Conservation (phyloP, 768 basidiomycete species). For the Boletus vermiculosoides region DNA sequence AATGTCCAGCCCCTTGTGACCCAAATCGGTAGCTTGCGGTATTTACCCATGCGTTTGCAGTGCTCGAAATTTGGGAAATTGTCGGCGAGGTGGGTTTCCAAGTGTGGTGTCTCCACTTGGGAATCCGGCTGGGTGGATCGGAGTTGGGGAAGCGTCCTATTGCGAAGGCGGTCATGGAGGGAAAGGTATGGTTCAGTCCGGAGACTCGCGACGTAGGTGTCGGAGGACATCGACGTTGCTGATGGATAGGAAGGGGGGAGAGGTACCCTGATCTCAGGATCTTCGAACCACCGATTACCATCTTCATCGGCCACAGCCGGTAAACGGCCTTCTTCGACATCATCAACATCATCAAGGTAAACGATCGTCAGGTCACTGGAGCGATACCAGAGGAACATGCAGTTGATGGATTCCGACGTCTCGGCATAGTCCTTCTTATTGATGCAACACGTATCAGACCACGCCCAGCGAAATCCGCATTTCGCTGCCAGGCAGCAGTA, state of each 20-base stretch:
- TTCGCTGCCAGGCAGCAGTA: conserved; percentile 29
- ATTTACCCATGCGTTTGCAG: background rate
- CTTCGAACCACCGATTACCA: conserved; percentile 14
- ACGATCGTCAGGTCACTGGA: conserved; percentile 28
- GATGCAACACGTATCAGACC: conserved; percentile 32
- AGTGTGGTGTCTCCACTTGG: conserved; percentile 18
- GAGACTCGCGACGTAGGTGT: background rate
- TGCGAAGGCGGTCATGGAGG: conserved; percentile 9
- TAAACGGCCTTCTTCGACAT: conserved; percentile 19
- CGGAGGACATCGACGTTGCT: background rate
- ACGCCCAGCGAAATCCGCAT: conserved; percentile 33
- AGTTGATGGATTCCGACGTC: conserved; percentile 30
- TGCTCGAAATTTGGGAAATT: conserved; percentile 1
- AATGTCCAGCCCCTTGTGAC: conserved; percentile 28
- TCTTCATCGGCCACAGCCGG: background rate
- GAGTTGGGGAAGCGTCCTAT: conserved; percentile 1
- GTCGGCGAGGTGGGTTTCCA: conserved; percentile 11
- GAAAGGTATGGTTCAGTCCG: background rate
- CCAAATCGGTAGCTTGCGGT: conserved; percentile 17
- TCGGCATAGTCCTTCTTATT: conserved; percentile 24
- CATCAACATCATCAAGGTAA: conserved; percentile 28
- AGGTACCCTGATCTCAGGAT: conserved; percentile 17
- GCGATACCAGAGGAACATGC: conserved; percentile 31
- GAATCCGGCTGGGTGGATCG: conserved; percentile 16
- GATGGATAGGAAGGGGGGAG: conserved; percentile 6